Evolutionary conservation across 2,329 filamentous ascomycete species (phyloP).

Genomic region (Proliferodiscus dingleyae): DNA sequence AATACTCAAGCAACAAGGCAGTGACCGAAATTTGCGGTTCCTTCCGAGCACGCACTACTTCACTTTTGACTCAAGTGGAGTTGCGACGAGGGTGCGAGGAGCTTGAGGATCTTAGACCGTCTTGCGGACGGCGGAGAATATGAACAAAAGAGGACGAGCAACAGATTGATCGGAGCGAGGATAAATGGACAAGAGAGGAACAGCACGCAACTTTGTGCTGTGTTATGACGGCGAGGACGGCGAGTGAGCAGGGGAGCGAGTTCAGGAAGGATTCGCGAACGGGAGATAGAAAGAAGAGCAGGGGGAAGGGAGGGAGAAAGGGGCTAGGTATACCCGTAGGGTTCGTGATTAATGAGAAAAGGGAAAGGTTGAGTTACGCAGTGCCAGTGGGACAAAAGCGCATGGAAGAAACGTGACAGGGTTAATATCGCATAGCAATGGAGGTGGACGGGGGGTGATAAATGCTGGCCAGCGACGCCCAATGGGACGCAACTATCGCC

Average conservation of each 20-base stretch:
- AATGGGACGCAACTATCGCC: conserved; percentile 9
- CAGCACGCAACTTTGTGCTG: conserved; percentile 6
- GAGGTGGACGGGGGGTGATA: conserved; percentile 1
- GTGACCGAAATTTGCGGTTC: conserved; percentile 30
- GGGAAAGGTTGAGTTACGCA: conserved; percentile 12
- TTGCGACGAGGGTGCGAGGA: conserved; percentile 21
- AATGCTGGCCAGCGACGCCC: conserved; percentile 5
- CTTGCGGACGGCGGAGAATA: conserved; percentile 22
- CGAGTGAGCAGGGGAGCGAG: conserved; percentile 10
- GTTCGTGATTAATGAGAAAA: conserved; percentile 12
- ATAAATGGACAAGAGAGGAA: conserved; percentile 17
- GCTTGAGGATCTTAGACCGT: not conserved
- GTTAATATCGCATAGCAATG: conserved; percentile 17
- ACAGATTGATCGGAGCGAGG: conserved; percentile 30
- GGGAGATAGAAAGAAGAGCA: not conserved
- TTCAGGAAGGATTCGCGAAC: conserved; percentile 20
- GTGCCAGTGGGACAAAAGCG: conserved; percentile 20
- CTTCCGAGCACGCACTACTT: conserved; percentile 13
- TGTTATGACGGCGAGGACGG: conserved; percentile 8
- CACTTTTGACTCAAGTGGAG: conserved; percentile 26
- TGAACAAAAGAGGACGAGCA: conserved; percentile 15
- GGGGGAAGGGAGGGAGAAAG: conserved; percentile 1
- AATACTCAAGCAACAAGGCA: conserved; percentile 28
- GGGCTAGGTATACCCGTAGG: conserved; percentile 1
- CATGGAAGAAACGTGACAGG: conserved; percentile 32